Evolutionary conservation across 2,329 filamentous ascomycete species (phyloP).

Genomic region (Aspergillus spinulosporus): DNA sequence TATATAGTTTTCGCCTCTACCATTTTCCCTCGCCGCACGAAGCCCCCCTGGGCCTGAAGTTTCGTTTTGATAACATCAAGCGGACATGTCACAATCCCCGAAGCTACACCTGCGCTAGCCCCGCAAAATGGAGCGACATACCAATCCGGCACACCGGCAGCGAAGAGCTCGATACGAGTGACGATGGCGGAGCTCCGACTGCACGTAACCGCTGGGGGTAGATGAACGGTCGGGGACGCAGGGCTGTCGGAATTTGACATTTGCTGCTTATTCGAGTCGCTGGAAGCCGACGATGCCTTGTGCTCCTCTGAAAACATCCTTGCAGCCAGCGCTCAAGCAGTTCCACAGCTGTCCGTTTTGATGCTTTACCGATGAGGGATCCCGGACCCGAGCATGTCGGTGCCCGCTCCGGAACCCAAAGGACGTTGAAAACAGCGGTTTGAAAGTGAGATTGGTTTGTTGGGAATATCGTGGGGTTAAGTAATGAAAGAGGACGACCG

Average conservation of each 20-base stretch:
- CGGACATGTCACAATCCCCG: conserved; percentile 91
- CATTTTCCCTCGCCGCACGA: conserved; percentile 51
- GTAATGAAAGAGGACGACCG: background rate
- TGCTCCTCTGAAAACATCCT: conserved; percentile 50
- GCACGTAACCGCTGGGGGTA: conserved; percentile 31
- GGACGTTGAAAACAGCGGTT: conserved; percentile 20
- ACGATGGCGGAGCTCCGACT: conserved; percentile 34
- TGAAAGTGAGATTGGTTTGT: conserved; percentile 2
- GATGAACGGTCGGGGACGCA: conserved; percentile 27
- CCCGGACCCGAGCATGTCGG: conserved; percentile 44
- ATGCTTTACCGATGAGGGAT: conserved; percentile 39
- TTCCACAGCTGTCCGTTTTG: conserved; percentile 36
- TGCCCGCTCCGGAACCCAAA: conserved; percentile 44
- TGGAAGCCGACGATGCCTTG: conserved; percentile 38
- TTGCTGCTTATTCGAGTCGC: conserved; percentile 33
- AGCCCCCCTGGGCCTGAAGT: conserved; percentile 90
- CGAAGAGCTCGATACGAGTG: conserved; percentile 43
- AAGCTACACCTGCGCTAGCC: conserved; percentile 85
- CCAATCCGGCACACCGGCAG: conserved; percentile 53
- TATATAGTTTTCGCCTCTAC: conserved; percentile 63
- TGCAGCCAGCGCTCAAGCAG: conserved; percentile 38
- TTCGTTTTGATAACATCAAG: conserved; percentile 99
- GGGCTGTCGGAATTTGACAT: conserved; percentile 25
- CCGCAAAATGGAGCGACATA: conserved; percentile 81
- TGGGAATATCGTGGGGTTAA: conserved; percentile 3